Base-by-base conservation (phyloP, 2,329 filamentous ascomycete genomes). In the Penicillium palitans region DNA sequence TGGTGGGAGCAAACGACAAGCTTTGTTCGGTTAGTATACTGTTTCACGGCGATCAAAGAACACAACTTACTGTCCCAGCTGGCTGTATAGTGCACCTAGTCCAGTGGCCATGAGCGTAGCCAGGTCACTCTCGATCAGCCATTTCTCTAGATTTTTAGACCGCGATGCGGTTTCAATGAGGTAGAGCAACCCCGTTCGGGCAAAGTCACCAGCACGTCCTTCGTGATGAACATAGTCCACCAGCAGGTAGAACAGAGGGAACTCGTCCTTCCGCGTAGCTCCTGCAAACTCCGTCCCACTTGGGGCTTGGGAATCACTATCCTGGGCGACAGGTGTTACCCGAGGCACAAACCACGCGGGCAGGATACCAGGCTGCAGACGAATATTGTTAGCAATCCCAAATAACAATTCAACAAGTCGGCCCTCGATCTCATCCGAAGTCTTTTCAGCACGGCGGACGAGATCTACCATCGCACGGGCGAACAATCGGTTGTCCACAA, bases 161-260 rank as follows among this genome's bases (percentile, higher is more conserved):
- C 87, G 89, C 0, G 91, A 93, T 0, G 93, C 91, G 0, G 91
- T 90, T 76, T 98, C 93, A 66, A 98, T 96, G 59, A 99, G 90
- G 76, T 99, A 99, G 8, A 99, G 82, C 61, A 99, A 75, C 0
- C 95, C 95, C 0, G 95, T 99, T 57, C 95, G 84, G 2, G 95
- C 93, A 80, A 99, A 99, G 75, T 99, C 95, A 13, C 95, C 95
- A 19, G 96, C 90, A 56, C 93, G 88, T 42, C 95, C 95, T 72
- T 97, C 93, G 65, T 96, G 90, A 70, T 99, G 93, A 53, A 99
- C 96, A 72, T 96, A 96, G 72, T 99, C 93, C 72, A 99, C 90
- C 64, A 99, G 81, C 41, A 98, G 84, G 72, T 98, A 98, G 77
- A 97, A 98, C 1, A 99, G 78, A 0, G 95, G 95, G 65, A 99